These are phyloP conservation scores for Melastoma candidum DNA, from an alignment of 441 rosid species.

Conservation along the genomic window DNA sequence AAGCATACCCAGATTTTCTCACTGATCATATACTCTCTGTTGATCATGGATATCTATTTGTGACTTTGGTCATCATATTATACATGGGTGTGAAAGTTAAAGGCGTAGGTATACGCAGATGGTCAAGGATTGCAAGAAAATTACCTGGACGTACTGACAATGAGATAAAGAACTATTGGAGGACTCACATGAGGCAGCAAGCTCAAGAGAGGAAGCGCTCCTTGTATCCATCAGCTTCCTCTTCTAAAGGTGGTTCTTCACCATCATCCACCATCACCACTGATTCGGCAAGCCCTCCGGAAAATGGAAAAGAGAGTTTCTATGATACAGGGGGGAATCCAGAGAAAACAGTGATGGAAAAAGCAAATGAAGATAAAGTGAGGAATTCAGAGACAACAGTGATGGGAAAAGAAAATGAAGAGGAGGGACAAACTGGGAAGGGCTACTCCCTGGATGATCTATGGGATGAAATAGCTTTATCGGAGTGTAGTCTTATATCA, in stretches of 20 bases:
- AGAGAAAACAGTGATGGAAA: too few species aligned
- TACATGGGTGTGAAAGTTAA: too few species aligned
- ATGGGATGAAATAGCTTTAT: constrained; percentile 83
- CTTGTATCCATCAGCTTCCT: constrained; percentile 7
- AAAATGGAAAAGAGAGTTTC: constrained; percentile 8
- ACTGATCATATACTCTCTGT: too few species aligned
- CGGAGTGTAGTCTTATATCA: constrained; percentile 36
- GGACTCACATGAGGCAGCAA: constrained; percentile 78
- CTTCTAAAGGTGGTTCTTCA: constrained; percentile 6
- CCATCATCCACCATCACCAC: constrained; percentile 8
- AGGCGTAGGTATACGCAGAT: constrained; percentile 29
- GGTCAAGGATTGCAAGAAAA: constrained; percentile 88
- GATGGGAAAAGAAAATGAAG: too few species aligned
- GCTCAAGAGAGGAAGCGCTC: constrained; percentile 49
- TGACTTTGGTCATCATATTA: too few species aligned
- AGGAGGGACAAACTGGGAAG: constrained; percentile 18
- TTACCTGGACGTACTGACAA: constrained; percentile 93
- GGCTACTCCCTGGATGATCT: constrained; percentile 78
- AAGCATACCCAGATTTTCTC: too few species aligned
- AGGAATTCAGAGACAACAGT: too few species aligned
- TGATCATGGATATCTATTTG: too few species aligned
- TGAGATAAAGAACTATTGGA: constrained; percentile 96
- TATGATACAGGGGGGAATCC: neutral
- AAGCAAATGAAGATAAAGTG: too few species aligned
- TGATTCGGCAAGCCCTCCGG: constrained; percentile 3